Conservation (phyloP, 2,329 filamentous ascomycete species). For the Onygenales sp. region DNA sequence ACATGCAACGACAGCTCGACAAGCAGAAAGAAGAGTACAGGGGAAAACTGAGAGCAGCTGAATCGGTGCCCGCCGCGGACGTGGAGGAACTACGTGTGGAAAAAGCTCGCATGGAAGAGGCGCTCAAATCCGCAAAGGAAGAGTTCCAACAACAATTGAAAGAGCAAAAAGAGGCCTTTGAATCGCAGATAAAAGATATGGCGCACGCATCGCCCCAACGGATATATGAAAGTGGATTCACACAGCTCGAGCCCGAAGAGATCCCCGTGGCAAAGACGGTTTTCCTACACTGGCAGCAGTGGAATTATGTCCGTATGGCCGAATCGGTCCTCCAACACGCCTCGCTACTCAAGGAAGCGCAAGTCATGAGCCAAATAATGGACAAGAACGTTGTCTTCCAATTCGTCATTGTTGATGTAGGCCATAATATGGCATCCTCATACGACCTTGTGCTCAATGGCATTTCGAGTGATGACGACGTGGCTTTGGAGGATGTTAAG, state of each 20-base stretch:
- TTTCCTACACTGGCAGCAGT: constrained; percentile 66
- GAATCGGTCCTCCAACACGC: constrained; percentile 85
- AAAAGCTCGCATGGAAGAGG: constrained; percentile 77
- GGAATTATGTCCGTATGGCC: constrained; percentile 87
- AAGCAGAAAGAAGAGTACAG: constrained; percentile 76
- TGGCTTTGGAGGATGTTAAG: constrained; percentile 65
- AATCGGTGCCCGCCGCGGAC: constrained; percentile 61
- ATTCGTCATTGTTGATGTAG: constrained; percentile 81
- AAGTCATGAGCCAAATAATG: constrained; percentile 95
- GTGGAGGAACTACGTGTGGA: constrained; percentile 76
- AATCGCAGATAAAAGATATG: constrained; percentile 72
- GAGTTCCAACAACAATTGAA: constrained; percentile 83
- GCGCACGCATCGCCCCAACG: constrained; percentile 47
- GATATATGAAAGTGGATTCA: constrained; percentile 33
- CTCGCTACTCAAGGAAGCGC: constrained; percentile 81
- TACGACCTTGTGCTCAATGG: constrained; percentile 96
- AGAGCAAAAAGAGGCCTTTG: constrained; percentile 73
- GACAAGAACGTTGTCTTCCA: constrained; percentile 90
- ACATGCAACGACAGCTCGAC: constrained; percentile 74
- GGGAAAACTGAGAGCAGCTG: constrained; percentile 64
- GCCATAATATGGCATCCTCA: constrained; percentile 81
- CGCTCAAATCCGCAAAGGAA: constrained; percentile 65
- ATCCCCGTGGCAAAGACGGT: constrained; percentile 58
- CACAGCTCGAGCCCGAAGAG: constrained; percentile 60
- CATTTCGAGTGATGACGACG: constrained; percentile 75